phyloP scores from a whole-genome alignment of 2,329 filamentous ascomycete species.

The Neopestalotiopsis clavispora region DNA sequence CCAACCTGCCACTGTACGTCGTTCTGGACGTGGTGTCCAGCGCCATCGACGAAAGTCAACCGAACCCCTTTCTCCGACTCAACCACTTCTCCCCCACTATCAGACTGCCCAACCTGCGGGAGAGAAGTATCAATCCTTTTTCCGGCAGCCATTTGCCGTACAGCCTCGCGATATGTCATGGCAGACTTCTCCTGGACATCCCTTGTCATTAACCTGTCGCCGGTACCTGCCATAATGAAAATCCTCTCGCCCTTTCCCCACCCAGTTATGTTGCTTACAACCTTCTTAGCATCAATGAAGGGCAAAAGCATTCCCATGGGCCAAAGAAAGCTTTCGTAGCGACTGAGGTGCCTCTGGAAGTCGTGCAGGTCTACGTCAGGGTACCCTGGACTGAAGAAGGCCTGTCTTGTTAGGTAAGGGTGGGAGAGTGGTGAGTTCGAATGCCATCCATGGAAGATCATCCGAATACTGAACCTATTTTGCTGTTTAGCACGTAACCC shows the following conservation, averaged over 20 bases:
- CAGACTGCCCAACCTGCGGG: slow-evolving; percentile 19
- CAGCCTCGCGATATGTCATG: slow-evolving; percentile 40
- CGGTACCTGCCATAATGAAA: slow-evolving; percentile 43
- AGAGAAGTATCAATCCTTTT: slow-evolving; percentile 35
- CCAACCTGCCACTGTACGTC: slow-evolving; percentile 54
- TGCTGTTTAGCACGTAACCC: neutral
- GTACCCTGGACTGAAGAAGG: slow-evolving; percentile 55
- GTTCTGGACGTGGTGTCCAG: slow-evolving; percentile 60
- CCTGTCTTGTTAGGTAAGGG: slow-evolving; percentile 49
- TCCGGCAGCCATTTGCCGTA: slow-evolving; percentile 32
- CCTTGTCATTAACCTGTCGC: slow-evolving; percentile 47
- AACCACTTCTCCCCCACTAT: slow-evolving; percentile 31
- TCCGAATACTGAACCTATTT: slow-evolving; percentile 46
- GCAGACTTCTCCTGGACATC: slow-evolving; percentile 44
- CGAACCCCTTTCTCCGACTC: slow-evolving; percentile 41
- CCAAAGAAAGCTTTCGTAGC: slow-evolving; percentile 60
- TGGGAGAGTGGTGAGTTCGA: slow-evolving; percentile 57
- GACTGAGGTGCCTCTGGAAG: slow-evolving; percentile 48
- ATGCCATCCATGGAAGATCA: slow-evolving; percentile 52
- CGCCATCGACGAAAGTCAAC: slow-evolving; percentile 45
- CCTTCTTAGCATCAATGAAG: slow-evolving; percentile 45
- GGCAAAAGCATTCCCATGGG: slow-evolving; percentile 50
- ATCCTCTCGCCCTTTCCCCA: slow-evolving; percentile 36
- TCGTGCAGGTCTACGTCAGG: slow-evolving; percentile 43
- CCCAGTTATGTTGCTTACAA: slow-evolving; percentile 42